Percentiles rank a stretch among this genome's conserved stretches.
Evolutionary conservation across 441 rosid genomes (phyloP).

Genomic region (Viola pubescens): DNA sequence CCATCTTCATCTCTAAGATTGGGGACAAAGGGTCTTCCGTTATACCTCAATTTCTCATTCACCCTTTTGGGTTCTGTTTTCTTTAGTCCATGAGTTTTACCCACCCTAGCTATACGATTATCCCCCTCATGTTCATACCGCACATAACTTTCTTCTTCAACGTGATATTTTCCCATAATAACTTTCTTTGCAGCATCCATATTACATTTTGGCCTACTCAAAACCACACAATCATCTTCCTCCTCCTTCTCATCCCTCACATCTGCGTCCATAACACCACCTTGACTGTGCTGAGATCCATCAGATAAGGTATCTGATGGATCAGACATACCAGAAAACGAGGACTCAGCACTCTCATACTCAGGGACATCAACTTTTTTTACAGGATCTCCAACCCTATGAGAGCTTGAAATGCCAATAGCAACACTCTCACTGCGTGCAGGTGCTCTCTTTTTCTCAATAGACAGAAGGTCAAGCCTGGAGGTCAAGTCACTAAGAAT

Average conservation of each 20-base stretch:
- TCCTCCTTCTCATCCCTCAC: constrained; percentile 21
- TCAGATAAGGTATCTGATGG: constrained; percentile 27
- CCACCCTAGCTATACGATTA: constrained; percentile 16
- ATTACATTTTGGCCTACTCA: neutral
- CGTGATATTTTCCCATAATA: constrained; percentile 21
- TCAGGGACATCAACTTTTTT: constrained; percentile 24
- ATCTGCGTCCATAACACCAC: constrained; percentile 11
- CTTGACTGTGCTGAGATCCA: constrained; percentile 10
- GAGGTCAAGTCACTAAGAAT: constrained; percentile 67
- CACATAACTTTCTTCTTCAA: constrained; percentile 20
- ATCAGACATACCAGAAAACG: constrained; percentile 33
- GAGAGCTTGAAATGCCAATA: constrained; percentile 6
- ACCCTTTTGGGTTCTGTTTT: constrained; percentile 24
- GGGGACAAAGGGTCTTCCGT: constrained; percentile 31
- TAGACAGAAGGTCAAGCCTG: constrained; percentile 66
- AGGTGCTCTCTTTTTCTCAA: constrained; percentile 46
- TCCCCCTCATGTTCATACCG: constrained; percentile 16
- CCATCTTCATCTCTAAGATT: constrained; percentile 21
- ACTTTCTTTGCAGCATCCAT: constrained; percentile 2
- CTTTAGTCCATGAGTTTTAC: constrained; percentile 19
- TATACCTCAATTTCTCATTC: constrained; percentile 32
- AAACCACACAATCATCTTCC: constrained; percentile 10
- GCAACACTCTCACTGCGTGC: constrained; percentile 19
- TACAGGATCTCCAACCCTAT: constrained; percentile 5
- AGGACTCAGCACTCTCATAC: constrained; percentile 39